Evolutionary conservation across 1,284 basidiomycete species (phyloP), one percentile per base, ranked within the genome.

Genomic region (Chalciporus sp.): DNA sequence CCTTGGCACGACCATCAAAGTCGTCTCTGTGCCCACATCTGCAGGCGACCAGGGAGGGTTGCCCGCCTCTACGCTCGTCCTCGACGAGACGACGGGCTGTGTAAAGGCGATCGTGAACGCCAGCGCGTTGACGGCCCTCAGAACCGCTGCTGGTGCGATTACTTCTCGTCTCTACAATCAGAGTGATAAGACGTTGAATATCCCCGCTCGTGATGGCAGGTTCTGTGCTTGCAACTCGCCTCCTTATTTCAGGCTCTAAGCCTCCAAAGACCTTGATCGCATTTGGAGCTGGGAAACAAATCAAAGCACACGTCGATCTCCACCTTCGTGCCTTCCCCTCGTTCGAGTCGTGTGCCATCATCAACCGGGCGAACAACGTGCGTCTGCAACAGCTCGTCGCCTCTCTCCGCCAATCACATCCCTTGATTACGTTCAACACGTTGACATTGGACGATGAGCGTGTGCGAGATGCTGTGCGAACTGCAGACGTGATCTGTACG

Each of bases 81-180:
- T 95, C 28, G 85, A 94, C 62, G 87, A 92, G 58, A 62, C 63
- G 6, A 84, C 80, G 0, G 93, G 92, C 2, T 72, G 73, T 3
- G 79, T 86, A 10, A 84, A 79, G 58, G 91, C 88, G 0, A 71
- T 95, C 14, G 73, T 95, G 26, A 94, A 95, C 63, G 86, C 93
- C 2, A 75, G 85, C 40, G 76, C 76, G 37, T 71, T 95, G 56
- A 95, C 93, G 1, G 88, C 91, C 2, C 68, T 93, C 42, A 71
- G 93, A 44, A 95, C 89, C 53, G 92, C 90, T 45, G 89, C 88
- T 58, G 89, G 91, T 86, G 61, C 54, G 81, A 49, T 51, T 8
- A 2, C 1, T 37, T 47, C 42, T 7, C 16, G 4, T 23, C 44
- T 27, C 8, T 10, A 11, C 42, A 9, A 14, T 49, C 37, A 27